phyloP scores from a whole-genome alignment of 2,329 filamentous ascomycete species.

The Didymella lethalis region DNA sequence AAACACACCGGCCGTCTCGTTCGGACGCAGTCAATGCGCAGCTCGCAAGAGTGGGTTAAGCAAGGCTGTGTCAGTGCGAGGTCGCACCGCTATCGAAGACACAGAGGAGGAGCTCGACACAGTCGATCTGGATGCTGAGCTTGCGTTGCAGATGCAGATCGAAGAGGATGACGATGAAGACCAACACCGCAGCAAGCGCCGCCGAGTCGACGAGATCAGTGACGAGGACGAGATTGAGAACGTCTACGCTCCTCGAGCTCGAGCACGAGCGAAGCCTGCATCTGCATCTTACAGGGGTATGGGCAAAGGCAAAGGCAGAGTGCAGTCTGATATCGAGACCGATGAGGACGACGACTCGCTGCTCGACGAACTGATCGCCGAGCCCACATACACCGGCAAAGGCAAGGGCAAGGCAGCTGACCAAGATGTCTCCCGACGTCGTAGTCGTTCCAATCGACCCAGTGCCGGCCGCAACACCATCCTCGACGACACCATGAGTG shows the following conservation, averaged over 20 bases:
- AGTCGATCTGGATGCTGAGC: conserved; percentile 58
- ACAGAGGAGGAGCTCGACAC: conserved; percentile 41
- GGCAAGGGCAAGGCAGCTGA: conserved; percentile 36
- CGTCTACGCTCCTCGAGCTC: conserved; percentile 1
- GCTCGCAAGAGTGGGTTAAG: conserved; percentile 36
- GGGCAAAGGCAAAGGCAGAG: conserved; percentile 38
- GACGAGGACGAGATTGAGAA: conserved; percentile 34
- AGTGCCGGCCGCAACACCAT: conserved; percentile 30
- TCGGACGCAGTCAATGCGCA: conserved; percentile 31
- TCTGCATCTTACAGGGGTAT: conserved; percentile 33
- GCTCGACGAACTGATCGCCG: conserved; percentile 30
- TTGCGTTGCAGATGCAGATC: conserved; percentile 66
- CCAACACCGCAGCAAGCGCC: conserved; percentile 49
- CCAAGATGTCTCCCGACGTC: conserved; percentile 19
- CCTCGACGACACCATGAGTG: conserved; percentile 32
- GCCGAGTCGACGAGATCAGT: conserved; percentile 31
- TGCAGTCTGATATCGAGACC: conserved; percentile 7
- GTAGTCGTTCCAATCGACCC: conserved; percentile 31
- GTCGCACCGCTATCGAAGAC: conserved; percentile 32
- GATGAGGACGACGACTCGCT: conserved; percentile 21
- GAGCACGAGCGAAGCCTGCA: conserved; percentile 11
- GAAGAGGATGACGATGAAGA: conserved; percentile 61
- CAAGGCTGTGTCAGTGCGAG: conserved; percentile 30
- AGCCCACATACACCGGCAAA: conserved; percentile 30
- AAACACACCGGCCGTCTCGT: conserved; percentile 61